Conservation (phyloP, 441 rosid species). For the Cnidoscolus chayamansa region DNA sequence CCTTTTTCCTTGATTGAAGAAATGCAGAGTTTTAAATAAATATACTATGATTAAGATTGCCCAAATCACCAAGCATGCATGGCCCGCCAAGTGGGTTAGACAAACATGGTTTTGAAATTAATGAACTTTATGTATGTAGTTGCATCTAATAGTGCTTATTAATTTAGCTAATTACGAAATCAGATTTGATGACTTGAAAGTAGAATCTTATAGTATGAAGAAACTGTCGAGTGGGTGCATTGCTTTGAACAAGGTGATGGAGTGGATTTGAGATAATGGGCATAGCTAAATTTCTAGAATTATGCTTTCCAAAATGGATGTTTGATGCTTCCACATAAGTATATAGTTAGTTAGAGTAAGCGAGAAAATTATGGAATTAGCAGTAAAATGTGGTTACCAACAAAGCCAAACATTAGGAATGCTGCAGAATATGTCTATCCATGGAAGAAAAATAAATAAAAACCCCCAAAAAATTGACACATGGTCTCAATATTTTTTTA, state of each 20-base stretch:
- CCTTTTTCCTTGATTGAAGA: slow-evolving; percentile 5
- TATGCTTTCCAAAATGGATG: not conserved
- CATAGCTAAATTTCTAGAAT: not conserved
- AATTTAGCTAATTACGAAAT: too few species aligned
- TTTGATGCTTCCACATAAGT: too few species aligned
- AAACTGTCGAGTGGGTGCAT: too few species aligned
- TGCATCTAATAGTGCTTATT: too few species aligned
- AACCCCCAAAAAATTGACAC: not conserved
- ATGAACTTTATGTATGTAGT: too few species aligned
- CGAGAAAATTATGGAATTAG: not conserved
- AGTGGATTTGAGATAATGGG: not conserved
- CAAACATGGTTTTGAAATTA: too few species aligned
- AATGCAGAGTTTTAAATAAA: not conserved
- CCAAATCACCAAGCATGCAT: not conserved
- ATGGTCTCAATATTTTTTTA: too few species aligned
- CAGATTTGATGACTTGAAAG: too few species aligned
- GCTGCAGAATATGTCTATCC: not conserved
- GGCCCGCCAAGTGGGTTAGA: not conserved
- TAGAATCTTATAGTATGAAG: too few species aligned
- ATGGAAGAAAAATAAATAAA: not conserved
- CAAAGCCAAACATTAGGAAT: slow-evolving; percentile 1
- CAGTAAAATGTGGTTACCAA: not conserved
- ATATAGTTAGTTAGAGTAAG: not conserved
- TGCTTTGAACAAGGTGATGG: too few species aligned
- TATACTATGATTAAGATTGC: slow-evolving; percentile 5